A percentile compares a stretch with the other conserved stretches of the same genome.
Evolutionary conservation across 2,329 filamentous ascomycete genomes (phyloP).

Genomic region (Orbilia blumenaviensis): DNA sequence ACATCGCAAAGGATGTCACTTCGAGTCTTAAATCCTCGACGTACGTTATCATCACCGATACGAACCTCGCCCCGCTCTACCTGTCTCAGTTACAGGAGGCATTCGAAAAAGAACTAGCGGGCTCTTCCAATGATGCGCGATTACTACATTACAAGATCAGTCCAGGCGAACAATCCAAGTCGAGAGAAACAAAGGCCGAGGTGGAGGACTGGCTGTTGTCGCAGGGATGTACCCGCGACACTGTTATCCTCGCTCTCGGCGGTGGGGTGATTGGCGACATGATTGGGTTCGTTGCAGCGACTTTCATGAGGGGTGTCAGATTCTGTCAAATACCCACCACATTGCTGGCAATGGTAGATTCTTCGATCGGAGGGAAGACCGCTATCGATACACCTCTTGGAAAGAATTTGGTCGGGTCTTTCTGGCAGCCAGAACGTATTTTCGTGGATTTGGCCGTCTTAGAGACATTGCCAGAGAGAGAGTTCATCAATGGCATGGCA

Average conservation of each 20-base stretch:
- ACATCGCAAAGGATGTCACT: conserved; percentile 82
- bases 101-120: conserved; percentile 65
- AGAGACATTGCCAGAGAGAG: conserved; percentile 85
- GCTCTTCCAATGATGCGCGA: conserved; percentile 65
- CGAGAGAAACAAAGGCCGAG: conserved; percentile 88
- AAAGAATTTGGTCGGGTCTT: conserved; percentile 94
- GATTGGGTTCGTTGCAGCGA: conserved; percentile 96
- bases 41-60: conserved; percentile 96
- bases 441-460: conserved; percentile 94
- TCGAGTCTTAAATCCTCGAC: conserved; percentile 81
- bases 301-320: conserved; percentile 96
- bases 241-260: conserved; percentile 90
- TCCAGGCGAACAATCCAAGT: conserved; percentile 93
- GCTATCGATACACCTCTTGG: conserved; percentile 95
- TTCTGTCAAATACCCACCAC: conserved; percentile 98
- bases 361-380: conserved; percentile 97
- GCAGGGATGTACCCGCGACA: conserved; percentile 92
- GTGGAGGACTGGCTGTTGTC: conserved; percentile 98
- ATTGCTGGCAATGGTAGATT: conserved; percentile 95
- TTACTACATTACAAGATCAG: conserved; percentile 86
- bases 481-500: conserved; percentile 99
- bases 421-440: conserved; percentile 94
- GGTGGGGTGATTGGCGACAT: conserved; percentile 98
- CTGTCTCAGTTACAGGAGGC: conserved; percentile 76
- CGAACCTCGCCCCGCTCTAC: conserved; percentile 84